phyloP scores from a whole-genome alignment of 2,329 filamentous ascomycete genomes.

The Claviceps pusilla region DNA sequence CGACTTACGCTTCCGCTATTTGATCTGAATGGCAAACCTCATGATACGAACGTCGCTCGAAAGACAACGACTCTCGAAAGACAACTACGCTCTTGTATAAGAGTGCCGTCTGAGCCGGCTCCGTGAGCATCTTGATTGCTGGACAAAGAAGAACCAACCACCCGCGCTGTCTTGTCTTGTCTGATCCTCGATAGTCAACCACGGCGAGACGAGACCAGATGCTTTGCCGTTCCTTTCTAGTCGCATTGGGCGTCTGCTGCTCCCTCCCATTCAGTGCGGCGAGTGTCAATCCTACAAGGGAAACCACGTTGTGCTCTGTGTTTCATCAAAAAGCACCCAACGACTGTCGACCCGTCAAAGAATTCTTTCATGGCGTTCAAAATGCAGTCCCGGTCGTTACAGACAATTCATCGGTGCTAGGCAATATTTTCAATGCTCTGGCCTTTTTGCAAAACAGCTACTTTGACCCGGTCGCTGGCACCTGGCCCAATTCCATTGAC shows the following conservation, averaged over 20 bases:
- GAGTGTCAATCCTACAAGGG: not conserved
- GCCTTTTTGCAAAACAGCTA: slow-evolving; percentile 63
- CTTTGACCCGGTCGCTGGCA: slow-evolving; percentile 62
- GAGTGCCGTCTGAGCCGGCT: not conserved
- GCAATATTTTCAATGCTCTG: slow-evolving; percentile 47
- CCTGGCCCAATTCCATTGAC: slow-evolving; percentile 76
- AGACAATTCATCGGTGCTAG: slow-evolving; percentile 18
- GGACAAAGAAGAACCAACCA: not conserved
- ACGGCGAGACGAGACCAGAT: not conserved
- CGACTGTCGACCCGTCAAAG: not conserved
- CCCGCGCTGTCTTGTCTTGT: not conserved
- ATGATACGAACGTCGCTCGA: not conserved
- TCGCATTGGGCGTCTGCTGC: not conserved
- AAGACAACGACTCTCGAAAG: not conserved
- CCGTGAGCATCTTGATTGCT: not conserved
- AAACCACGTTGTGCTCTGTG: slow-evolving; percentile 1
- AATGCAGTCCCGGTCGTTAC: not conserved
- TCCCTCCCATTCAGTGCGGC: not conserved
- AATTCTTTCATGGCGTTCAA: not conserved
- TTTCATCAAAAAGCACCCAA: not conserved
- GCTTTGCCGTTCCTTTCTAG: not conserved
- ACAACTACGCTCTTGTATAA: not conserved
- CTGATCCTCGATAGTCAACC: not conserved
- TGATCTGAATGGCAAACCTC: not conserved
- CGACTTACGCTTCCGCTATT: not conserved